Conservation (phyloP, 1,284 basidiomycete genomes). For the Ceratobasidium sp. region DNA sequence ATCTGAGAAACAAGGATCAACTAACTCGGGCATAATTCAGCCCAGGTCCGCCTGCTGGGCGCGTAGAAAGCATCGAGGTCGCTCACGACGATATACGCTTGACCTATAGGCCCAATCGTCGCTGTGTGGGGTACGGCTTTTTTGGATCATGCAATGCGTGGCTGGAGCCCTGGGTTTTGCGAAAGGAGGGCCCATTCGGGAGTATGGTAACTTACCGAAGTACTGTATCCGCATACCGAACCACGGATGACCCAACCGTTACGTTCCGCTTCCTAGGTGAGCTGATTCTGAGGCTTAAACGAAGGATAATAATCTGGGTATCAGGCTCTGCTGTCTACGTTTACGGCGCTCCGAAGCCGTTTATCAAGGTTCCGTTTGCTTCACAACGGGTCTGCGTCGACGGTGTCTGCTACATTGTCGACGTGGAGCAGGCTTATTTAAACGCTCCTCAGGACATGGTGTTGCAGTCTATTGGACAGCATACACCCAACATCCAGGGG, state of each 20-base stretch:
- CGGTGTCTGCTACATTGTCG: constrained; percentile 2
- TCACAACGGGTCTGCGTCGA: constrained; percentile 9
- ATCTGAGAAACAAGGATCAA: neutral
- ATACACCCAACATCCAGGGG: neutral
- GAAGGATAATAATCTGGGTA: neutral
- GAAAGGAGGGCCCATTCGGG: constrained; percentile 10
- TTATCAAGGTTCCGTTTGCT: constrained; percentile 13
- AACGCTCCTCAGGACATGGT: neutral
- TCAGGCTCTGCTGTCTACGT: constrained; percentile 19
- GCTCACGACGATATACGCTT: constrained; percentile 9
- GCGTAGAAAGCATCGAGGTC: neutral
- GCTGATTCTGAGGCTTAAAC: neutral
- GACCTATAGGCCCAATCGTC: constrained; percentile 14
- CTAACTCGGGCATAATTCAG: neutral
- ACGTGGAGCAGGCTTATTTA: constrained; percentile 11
- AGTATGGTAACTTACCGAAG: constrained; percentile 17
- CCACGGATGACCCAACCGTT: constrained; percentile 18
- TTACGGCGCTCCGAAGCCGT: constrained; percentile 16
- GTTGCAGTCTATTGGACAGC: neutral
- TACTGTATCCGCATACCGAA: constrained; percentile 17
- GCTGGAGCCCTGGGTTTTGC: constrained; percentile 29
- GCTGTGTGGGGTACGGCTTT: constrained; percentile 7
- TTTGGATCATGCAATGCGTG: constrained; percentile 11
- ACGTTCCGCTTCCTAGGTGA: constrained; percentile 20
- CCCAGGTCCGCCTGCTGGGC: constrained; percentile 8